Evolutionary conservation across 768 basidiomycete species (phyloP).

Genomic region (Tricholoma bakamatsutake): DNA sequence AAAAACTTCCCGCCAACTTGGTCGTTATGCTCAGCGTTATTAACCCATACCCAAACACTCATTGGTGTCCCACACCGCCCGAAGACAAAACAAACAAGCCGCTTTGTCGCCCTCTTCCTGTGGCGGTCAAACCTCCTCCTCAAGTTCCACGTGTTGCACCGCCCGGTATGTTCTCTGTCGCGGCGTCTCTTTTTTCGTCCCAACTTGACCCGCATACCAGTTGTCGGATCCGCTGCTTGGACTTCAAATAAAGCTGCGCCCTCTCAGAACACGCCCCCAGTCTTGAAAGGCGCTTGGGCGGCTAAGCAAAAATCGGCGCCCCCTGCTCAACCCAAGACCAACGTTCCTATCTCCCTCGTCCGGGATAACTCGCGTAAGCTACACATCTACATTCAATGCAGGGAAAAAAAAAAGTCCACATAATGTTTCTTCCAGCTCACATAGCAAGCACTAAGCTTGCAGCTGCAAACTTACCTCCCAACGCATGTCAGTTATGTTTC

Average conservation of each 20-base stretch:
- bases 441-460: neutral
- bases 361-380: neutral
- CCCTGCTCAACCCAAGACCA: neutral
- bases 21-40: constrained; percentile 19
- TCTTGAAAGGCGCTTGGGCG: constrained; percentile 16
- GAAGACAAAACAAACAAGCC: constrained; percentile 40
- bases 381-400: neutral
- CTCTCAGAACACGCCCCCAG: constrained; percentile 4
- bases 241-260: constrained; percentile 10
- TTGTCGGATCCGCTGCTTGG: constrained; percentile 36
- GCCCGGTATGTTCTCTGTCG: constrained; percentile 19
- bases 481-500: constrained; percentile 3
- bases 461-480: neutral
- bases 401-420: neutral
- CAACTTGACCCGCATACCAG: constrained; percentile 13
- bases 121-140: constrained; percentile 26
- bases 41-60: constrained; percentile 35
- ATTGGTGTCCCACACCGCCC: constrained; percentile 33
- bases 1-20: neutral
- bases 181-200: neutral
- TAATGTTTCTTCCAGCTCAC: neutral
- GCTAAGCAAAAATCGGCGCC: neutral
- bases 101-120: constrained; percentile 40
- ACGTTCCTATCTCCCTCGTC: neutral
- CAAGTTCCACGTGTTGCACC: constrained; percentile 10